Conservation (phyloP, 2,329 filamentous ascomycete species). For the Arthrobotrys pseudoclavata region DNA sequence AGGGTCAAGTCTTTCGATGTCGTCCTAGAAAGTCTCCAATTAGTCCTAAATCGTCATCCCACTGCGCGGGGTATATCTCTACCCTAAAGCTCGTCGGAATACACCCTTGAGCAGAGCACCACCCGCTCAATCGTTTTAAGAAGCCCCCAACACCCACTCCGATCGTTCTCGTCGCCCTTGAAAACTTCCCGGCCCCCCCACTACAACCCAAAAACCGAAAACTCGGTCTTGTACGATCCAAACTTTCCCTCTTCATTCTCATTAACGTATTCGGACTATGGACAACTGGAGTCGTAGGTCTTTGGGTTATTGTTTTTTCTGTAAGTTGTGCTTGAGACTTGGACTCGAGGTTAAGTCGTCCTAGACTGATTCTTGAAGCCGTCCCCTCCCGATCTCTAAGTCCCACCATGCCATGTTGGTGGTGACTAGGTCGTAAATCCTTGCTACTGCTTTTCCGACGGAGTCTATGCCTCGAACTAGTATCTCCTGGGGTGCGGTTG, state of each 20-base stretch:
- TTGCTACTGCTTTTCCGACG: constrained; percentile 57
- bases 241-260: constrained; percentile 53
- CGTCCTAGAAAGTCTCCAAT: constrained; percentile 41
- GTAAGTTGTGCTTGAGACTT: constrained; percentile 54
- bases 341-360: constrained; percentile 56
- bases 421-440: constrained; percentile 53
- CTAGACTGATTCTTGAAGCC: constrained; percentile 58
- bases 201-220: constrained; percentile 58
- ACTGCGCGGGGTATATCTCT: not conserved
- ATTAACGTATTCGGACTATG: constrained; percentile 42
- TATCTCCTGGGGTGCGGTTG: constrained; percentile 52
- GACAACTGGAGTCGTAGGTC: constrained; percentile 32
- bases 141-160: constrained; percentile 55
- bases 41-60: not conserved
- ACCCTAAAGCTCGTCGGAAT: constrained; percentile 55
- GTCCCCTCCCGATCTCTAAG: constrained; percentile 48
- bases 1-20: constrained; percentile 57
- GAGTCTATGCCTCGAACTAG: constrained; percentile 47
- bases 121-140: constrained; percentile 56
- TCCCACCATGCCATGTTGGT: constrained; percentile 37
- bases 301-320: constrained; percentile 53
- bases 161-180: constrained; percentile 52
- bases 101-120: constrained; percentile 58
- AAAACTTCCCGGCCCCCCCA: constrained; percentile 57
- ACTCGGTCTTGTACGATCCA: constrained; percentile 54